Base-by-base conservation (phyloP, 2,329 filamentous ascomycete species). In the Aspergillus transmontanensis region DNA sequence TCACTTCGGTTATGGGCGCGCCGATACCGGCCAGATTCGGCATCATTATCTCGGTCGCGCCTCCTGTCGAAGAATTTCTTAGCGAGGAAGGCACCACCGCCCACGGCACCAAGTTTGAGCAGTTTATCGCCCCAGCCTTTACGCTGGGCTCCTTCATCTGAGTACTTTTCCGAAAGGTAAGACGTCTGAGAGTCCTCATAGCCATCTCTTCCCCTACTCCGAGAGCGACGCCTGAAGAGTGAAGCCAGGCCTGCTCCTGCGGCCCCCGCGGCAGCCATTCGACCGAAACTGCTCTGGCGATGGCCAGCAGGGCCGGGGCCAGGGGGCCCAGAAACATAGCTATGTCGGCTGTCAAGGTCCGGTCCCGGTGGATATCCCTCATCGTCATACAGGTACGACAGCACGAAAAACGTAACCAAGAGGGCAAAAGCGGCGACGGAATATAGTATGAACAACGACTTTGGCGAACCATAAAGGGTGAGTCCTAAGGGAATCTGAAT, bases 391-490 rank as follows among this genome's bases (percentile, higher is more conserved):
- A 87, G 83, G 77, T 91, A 96, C 67, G 90, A 90, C 39, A 97
- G 82, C 60, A 94, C 82, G 71, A 98, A 96, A 78, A 93, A 97
- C 16, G 88, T 67, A 2, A 93, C 72, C 19, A 97, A 69, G 39
- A 97, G 80, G 21, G 91, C 83, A 32, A 87, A 86, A 75, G 90
- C 90, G 83, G 90, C 94, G 0, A 98, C 66, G 0, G 94, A 86
- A 73, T 91, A 99, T 4, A 98, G 82, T 58, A 99, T 88, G 76
- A 98, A 99, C 4, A 94, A 84, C 43, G 86, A 87, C 72, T 90
- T 88, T 6, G 95, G 94, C 34, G 94, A 97, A 6, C 95, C 95
- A 72, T 97, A 99, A 1, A 99, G 83, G 0, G 94, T 94, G 54
- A 99, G 83, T 0, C 95, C 95, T 0, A 99, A 84, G 0, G 95